phyloP scores from a whole-genome alignment of 208 protist species.

The Balamuthia mandrillaris region DNA sequence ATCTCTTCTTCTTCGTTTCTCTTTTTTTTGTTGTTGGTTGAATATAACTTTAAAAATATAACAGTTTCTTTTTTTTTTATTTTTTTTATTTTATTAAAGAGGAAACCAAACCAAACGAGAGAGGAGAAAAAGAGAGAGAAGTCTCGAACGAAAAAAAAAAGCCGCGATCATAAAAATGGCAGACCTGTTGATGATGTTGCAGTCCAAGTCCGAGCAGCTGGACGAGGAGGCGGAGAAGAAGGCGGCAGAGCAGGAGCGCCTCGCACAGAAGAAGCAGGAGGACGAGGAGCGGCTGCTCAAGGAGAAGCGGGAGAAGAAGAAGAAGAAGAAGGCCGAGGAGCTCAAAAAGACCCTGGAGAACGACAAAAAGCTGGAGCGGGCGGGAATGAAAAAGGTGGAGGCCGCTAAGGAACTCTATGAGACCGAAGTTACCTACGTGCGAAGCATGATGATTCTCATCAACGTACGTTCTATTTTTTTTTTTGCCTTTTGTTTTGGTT shows the following conservation, averaged over 20 bases:
- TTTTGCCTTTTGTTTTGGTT: not conserved
- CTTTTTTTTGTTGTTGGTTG: not conserved
- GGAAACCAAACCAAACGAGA: not conserved
- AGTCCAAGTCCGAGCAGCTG: too few relatives aligned
- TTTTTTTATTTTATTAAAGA: not conserved
- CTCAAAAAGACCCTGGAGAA: not conserved
- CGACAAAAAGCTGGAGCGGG: not conserved
- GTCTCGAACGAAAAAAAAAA: not conserved
- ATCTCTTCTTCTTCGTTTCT: not conserved
- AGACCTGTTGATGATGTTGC: too few relatives aligned
- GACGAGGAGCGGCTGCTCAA: too few relatives aligned
- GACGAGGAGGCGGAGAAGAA: too few relatives aligned
- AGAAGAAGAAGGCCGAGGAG: not conserved
- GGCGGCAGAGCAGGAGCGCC: too few relatives aligned
- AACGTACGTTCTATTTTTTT: not conserved
- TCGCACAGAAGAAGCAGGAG: too few relatives aligned
- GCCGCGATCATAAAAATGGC: too few relatives aligned
- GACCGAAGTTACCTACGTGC: slow-evolving; percentile 5
- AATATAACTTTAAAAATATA: too few relatives aligned
- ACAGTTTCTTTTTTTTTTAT: too few relatives aligned
- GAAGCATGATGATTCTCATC: slow-evolving; percentile 11
- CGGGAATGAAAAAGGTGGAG: not conserved
- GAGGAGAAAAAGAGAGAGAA: not conserved
- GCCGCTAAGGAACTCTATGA: slow-evolving; percentile 16
- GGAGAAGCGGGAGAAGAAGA: not conserved